Conservation (phyloP, 108 stramenopile species). For the Cyclotella baltica region DNA sequence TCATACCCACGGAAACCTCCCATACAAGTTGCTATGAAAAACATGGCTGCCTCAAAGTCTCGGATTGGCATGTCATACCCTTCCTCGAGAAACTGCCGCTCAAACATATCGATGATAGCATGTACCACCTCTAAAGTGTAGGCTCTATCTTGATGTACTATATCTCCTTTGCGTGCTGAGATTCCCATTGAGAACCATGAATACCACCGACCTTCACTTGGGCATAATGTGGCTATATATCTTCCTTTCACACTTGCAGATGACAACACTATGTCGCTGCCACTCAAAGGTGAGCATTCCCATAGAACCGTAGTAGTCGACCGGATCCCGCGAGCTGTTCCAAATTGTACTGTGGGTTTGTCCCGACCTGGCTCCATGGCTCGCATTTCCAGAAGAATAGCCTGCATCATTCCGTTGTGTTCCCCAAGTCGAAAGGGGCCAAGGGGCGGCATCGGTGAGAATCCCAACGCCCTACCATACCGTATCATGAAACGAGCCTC, state of each 20-base stretch:
- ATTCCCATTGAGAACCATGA: not conserved
- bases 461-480: not conserved
- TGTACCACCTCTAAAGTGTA: not conserved
- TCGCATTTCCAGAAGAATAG: no score
- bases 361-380: not conserved
- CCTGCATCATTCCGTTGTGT: slow-evolving; percentile 10
- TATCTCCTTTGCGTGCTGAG: not conserved
- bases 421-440: not conserved
- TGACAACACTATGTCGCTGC: not conserved
- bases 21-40: not conserved
- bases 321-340: not conserved
- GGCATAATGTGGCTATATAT: not conserved
- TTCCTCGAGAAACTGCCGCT: not conserved
- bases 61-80: not conserved
- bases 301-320: not conserved
- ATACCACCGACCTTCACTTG: not conserved
- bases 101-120: not conserved
- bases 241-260: not conserved
- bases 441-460: not conserved
- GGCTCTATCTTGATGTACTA: not conserved
- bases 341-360: not conserved
- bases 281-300: not conserved
- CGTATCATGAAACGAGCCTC: not conserved
- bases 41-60: not conserved
- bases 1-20: not conserved